A percentile compares a stretch with the other conserved stretches of the same genome.
These are phyloP conservation scores for Geranium incanum DNA, from an alignment of 441 rosid genomes.

Conservation along the genomic window DNA sequence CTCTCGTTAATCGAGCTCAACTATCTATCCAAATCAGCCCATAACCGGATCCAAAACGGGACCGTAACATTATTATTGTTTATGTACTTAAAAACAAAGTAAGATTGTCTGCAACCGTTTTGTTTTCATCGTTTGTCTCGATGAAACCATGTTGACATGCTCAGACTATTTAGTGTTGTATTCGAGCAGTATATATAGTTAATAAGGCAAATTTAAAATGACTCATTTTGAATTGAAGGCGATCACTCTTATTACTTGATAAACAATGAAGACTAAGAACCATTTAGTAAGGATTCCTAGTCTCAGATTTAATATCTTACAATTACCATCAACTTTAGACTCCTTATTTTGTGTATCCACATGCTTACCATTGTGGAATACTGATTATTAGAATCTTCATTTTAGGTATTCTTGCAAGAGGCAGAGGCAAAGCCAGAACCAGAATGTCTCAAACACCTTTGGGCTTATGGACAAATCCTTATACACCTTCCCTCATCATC, in stretches of 20 bases:
- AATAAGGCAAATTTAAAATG: neutral
- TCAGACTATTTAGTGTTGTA: neutral
- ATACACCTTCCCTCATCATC: neutral
- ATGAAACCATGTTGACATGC: neutral
- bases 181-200: neutral
- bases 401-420: neutral
- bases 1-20: too few relatives aligned
- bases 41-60: too few relatives aligned
- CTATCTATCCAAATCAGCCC: too few relatives aligned
- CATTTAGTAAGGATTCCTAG: neutral
- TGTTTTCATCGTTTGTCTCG: neutral
- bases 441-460: neutral
- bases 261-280: too few relatives aligned
- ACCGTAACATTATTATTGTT: neutral
- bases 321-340: neutral
- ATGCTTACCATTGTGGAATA: neutral
- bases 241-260: too few relatives aligned
- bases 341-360: neutral
- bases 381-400: neutral
- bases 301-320: neutral
- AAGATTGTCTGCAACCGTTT: neutral
- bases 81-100: neutral
- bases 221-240: too few relatives aligned
- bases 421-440: neutral
- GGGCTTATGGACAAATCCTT: neutral